These are phyloP conservation scores for Byssochlamys sp. DNA, from an alignment of 2,329 filamentous ascomycete genomes.

Conservation along the genomic window DNA sequence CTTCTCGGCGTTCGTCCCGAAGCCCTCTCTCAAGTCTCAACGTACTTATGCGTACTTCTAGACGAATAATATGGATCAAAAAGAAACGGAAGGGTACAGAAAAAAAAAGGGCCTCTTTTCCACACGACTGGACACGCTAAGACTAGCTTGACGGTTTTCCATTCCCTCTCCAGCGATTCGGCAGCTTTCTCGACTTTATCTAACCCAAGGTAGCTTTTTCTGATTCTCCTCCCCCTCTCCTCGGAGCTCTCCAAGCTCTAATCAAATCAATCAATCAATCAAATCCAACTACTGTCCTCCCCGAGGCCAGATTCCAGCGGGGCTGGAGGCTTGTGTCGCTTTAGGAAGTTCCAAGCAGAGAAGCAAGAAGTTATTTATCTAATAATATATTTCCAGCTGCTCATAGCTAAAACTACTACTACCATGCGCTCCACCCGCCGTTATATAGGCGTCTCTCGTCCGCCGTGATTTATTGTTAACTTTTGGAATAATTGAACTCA, in stretches of 20 bases:
- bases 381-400: too few species aligned
- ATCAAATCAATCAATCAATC: not conserved
- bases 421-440: not conserved
- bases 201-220: too few species aligned
- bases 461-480: not conserved
- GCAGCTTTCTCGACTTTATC: not conserved
- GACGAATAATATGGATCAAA: too few species aligned
- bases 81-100: not conserved
- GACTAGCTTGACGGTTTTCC: not conserved
- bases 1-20: not conserved
- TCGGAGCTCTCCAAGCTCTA: not conserved
- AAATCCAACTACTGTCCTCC: not conserved
- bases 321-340: not conserved
- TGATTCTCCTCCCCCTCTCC: too few species aligned
- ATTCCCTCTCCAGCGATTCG: not conserved
- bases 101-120: not conserved
- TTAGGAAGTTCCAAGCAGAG: not conserved
- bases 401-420: too few species aligned
- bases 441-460: not conserved
- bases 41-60: too few species aligned
- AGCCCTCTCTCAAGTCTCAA: not conserved
- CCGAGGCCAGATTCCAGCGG: not conserved
- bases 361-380: too few species aligned
- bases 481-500: too few species aligned
- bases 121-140: not conserved